phyloP scores from a whole-genome alignment of 106 monocot genomes.

The Hemerocallis citrina region DNA sequence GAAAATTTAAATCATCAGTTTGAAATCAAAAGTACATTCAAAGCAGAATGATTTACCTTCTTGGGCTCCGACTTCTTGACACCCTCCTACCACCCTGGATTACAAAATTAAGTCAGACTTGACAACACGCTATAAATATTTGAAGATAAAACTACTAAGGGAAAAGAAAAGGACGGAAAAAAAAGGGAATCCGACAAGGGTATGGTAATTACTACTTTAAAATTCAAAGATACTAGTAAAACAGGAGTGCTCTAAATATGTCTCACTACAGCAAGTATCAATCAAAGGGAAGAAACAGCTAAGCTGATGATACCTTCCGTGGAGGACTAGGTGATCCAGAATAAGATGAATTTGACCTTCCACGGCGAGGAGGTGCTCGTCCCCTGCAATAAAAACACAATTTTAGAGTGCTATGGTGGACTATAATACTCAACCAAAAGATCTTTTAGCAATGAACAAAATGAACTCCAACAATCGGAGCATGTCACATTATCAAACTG shows the following conservation, averaged over 20 bases:
- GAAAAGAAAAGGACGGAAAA: not conserved
- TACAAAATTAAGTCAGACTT: slow-evolving; percentile 2
- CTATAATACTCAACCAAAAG: too few species aligned
- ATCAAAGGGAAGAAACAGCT: not conserved
- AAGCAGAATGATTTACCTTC: slow-evolving; percentile 42
- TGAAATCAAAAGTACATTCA: too few species aligned
- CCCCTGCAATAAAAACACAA: slow-evolving; percentile 34
- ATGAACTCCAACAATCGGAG: too few species aligned
- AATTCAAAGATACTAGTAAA: not conserved
- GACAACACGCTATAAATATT: not conserved
- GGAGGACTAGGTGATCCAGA: slow-evolving; percentile 93
- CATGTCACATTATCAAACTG: too few species aligned
- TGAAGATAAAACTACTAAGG: not conserved
- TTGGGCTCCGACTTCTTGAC: slow-evolving; percentile 74
- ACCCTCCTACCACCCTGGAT: slow-evolving; percentile 58
- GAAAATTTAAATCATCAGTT: too few species aligned
- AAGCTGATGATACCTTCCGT: slow-evolving; percentile 54
- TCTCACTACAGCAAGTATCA: too few species aligned
- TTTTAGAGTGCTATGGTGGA: not conserved
- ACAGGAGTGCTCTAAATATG: too few species aligned
- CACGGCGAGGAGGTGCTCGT: slow-evolving; percentile 66
- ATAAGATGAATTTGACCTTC: slow-evolving; percentile 78
- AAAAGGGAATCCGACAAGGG: too few species aligned
- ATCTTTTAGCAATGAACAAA: too few species aligned
- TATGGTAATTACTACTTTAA: too few species aligned